These are phyloP conservation scores for Camellia lanceoleosa DNA, from an alignment of 148 eudicot genomes.

Conservation along the genomic window DNA sequence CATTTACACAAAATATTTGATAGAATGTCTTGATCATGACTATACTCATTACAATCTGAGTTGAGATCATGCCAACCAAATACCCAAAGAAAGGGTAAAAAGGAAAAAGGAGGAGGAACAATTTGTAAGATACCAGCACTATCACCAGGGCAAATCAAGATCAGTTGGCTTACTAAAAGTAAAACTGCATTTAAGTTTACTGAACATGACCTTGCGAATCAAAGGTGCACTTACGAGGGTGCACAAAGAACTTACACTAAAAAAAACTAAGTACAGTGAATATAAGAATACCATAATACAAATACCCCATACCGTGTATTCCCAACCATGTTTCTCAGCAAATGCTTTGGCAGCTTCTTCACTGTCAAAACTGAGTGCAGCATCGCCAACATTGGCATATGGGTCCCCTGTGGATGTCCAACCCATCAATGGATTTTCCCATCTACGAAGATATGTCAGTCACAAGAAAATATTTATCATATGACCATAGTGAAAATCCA, in stretches of 20 bases:
- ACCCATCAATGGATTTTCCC: constrained; percentile 98
- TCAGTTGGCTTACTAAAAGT: neutral
- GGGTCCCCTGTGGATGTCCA: constrained; percentile 99
- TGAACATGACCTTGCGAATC: neutral
- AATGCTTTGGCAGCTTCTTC: constrained; percentile 75
- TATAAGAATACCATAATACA: constrained; percentile 7
- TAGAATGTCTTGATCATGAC: neutral
- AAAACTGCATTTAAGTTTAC: neutral
- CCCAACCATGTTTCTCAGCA: constrained; percentile 94
- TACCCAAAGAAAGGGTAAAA: neutral
- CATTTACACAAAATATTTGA: neutral
- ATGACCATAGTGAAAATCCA: constrained; percentile 2
- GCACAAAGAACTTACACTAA: neutral
- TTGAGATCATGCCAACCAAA: neutral
- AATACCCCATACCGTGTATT: constrained; percentile 54
- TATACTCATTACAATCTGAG: neutral
- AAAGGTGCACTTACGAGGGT: neutral
- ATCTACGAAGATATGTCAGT: constrained; percentile 13
- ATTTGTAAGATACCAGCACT: too few species aligned
- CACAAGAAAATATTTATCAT: neutral
- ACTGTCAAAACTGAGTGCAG: constrained; percentile 71
- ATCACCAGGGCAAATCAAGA: neutral
- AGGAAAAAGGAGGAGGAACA: too few species aligned
- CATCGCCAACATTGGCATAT: constrained; percentile 92
- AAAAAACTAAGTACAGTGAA: neutral